Evolutionary conservation across 371 early-diverging fungal species (phyloP).

Genomic region (Mortierella sp.): DNA sequence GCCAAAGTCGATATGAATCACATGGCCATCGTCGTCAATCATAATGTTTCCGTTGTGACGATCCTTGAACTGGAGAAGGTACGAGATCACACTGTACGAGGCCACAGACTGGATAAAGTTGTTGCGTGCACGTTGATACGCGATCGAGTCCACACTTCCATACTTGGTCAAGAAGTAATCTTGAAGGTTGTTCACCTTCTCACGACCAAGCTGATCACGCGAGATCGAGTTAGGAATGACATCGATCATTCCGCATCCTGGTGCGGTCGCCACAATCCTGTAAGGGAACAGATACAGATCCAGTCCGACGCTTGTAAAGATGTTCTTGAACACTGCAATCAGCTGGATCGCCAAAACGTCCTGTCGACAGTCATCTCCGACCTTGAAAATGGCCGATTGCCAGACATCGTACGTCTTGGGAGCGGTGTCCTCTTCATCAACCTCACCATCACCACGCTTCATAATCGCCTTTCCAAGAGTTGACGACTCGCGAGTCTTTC

Average conservation of each 20-base stretch:
- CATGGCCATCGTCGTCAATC: constrained; percentile 97
- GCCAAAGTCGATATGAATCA: constrained; percentile 99
- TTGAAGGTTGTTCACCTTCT: constrained; percentile 96
- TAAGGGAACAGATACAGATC: constrained; percentile 98
- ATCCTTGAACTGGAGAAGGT: constrained; percentile 98
- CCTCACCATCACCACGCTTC: constrained; percentile 48
- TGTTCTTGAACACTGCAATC: constrained; percentile 97
- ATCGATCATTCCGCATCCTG: constrained; percentile 99
- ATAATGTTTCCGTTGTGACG: constrained; percentile 99
- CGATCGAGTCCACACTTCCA: constrained; percentile 91
- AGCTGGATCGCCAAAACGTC: constrained; percentile 98
- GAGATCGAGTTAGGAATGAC: constrained; percentile 99
- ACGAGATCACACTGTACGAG: constrained; percentile 97
- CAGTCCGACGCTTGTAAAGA: constrained; percentile 91
- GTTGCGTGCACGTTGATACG: constrained; percentile 92
- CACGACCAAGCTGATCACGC: constrained; percentile 98
- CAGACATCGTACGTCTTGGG: constrained; percentile 60
- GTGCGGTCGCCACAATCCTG: constrained; percentile 97
- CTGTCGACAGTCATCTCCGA: constrained; percentile 99
- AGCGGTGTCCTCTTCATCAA: constrained; percentile 39
- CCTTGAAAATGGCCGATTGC: constrained; percentile 98
- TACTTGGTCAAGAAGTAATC: constrained; percentile 96
- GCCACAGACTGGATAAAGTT: constrained; percentile 98
- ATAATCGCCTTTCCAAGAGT: constrained; percentile 65
- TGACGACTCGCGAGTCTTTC: constrained; percentile 62